Conservation (phyloP, 441 rosid species). For the Erodium chrysanthum region DNA sequence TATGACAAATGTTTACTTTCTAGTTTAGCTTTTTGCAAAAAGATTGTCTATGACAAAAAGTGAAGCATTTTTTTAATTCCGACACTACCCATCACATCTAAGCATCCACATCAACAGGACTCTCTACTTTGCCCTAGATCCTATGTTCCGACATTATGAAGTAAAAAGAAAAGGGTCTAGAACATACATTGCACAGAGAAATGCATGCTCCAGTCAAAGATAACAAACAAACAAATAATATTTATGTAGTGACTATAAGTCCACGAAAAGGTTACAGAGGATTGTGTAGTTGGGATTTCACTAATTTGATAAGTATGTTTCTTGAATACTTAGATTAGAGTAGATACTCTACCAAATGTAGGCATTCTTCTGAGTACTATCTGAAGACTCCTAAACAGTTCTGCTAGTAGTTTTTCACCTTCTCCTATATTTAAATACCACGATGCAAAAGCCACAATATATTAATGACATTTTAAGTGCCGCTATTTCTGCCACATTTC, state of each 20-base stretch:
- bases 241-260: background rate
- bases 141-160: background rate
- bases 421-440: background rate
- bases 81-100: background rate
- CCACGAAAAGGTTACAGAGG: background rate
- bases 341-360: background rate
- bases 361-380: background rate
- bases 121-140: background rate
- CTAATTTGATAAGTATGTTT: too few species aligned
- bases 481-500: background rate
- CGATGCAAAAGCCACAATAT: background rate
- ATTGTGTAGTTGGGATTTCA: background rate
- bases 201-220: background rate
- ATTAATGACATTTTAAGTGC: background rate
- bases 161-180: background rate
- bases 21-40: background rate
- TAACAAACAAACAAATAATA: background rate
- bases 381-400: constrained; percentile 1
- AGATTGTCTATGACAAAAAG: background rate
- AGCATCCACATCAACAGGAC: background rate
- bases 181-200: background rate
- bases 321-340: background rate
- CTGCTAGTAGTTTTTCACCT: background rate
- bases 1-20: background rate
- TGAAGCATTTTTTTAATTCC: background rate